Conservation (phyloP, 176 grass and related monocot genomes). For the Puya raimondii region DNA sequence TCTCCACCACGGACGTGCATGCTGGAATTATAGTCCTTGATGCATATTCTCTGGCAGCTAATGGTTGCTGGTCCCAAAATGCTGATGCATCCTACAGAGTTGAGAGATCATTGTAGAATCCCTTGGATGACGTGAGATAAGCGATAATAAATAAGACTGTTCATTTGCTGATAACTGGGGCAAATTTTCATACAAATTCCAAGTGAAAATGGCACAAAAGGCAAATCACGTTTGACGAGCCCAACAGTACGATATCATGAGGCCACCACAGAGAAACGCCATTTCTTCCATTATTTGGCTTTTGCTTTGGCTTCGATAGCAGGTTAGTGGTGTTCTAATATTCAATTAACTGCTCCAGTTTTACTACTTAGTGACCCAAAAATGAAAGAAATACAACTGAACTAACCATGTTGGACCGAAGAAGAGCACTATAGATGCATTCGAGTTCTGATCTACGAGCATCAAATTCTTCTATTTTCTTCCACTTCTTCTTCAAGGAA, state of each 20-base stretch:
- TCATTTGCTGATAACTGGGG: not conserved
- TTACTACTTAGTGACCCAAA: not conserved
- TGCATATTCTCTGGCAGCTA: constrained; percentile 80
- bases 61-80: constrained; percentile 96
- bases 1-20: constrained; percentile 69
- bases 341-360: not conserved
- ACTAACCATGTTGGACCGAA: constrained; percentile 71
- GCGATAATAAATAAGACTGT: not conserved
- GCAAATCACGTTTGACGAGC: not conserved
- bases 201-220: not conserved
- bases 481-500: constrained; percentile 98
- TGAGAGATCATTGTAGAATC: not conserved
- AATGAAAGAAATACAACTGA: not conserved
- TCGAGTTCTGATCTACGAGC: constrained; percentile 86
- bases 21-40: constrained; percentile 71
- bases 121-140: not conserved
- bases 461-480: constrained; percentile 96
- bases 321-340: not conserved
- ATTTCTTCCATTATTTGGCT: too few species aligned
- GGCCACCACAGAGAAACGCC: too few species aligned
- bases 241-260: too few species aligned
- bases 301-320: too few species aligned
- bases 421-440: constrained; percentile 80
- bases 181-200: not conserved
- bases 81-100: constrained; percentile 67